phyloP scores from a whole-genome alignment of 495 filamentous ascomycete species.

The Xylaria nigripes region DNA sequence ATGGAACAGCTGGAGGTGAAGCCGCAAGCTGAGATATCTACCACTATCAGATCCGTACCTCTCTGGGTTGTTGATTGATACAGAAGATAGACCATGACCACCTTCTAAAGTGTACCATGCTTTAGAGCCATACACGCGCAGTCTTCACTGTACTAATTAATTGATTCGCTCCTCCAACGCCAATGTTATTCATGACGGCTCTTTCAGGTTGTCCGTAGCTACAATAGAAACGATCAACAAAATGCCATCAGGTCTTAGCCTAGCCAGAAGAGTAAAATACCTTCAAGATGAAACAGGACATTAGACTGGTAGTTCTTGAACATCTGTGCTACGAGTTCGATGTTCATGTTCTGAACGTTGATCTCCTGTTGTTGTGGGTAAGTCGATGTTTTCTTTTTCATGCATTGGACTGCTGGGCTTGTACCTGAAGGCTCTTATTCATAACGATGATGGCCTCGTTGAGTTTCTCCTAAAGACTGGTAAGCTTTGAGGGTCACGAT shows the following conservation, averaged over 20 bases:
- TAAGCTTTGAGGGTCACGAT: conserved; percentile 3
- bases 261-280: conserved; percentile 37
- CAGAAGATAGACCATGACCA: no score
- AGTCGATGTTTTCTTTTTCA: conserved; percentile 3
- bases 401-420: background rate
- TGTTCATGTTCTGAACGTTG: conserved; percentile 97
- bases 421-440: conserved; percentile 84
- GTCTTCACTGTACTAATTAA: no score
- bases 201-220: conserved; percentile 82
- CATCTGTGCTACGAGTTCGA: conserved; percentile 97
- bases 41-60: no score
- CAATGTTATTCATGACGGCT: conserved; percentile 49
- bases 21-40: no score
- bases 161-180: no score
- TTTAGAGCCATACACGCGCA: no score
- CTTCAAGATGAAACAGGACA: conserved; percentile 94
- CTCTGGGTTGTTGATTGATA: no score
- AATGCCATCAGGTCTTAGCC: background rate
- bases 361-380: conserved; percentile 60
- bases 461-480: conserved; percentile 71
- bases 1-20: no score
- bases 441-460: conserved; percentile 88
- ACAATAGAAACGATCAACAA: background rate
- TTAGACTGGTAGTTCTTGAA: conserved; percentile 99
- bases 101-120: no score